phyloP scores from a whole-genome alignment of 75 land plant species.

The Picea glauca region DNA sequence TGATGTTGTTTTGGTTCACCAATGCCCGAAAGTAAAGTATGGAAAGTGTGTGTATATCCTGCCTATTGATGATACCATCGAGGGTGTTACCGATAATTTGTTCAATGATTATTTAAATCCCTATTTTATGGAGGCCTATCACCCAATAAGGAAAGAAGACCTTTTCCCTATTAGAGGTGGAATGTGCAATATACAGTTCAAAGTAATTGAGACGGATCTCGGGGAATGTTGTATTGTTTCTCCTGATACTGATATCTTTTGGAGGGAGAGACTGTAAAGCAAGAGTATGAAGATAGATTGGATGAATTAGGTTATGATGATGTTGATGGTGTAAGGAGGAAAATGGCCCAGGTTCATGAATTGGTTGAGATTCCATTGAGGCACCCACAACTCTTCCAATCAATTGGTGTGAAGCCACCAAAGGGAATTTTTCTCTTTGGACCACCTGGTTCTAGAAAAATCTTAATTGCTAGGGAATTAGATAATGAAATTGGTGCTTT shows the following conservation, averaged over 20 bases:
- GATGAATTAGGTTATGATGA: too few species aligned
- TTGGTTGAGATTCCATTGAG: conserved; percentile 22
- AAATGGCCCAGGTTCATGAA: too few species aligned
- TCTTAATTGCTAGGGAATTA: conserved; percentile 70
- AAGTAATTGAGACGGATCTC: conserved; percentile 72
- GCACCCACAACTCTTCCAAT: conserved; percentile 78
- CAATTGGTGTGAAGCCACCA: conserved; percentile 79
- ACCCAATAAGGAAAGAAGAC: conserved; percentile 72
- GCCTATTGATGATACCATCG: too few species aligned
- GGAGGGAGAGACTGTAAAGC: too few species aligned
- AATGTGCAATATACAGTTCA: conserved; percentile 80
- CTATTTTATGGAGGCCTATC: conserved; percentile 70
- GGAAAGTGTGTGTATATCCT: too few species aligned
- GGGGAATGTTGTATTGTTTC: conserved; percentile 14
- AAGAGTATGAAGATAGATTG: too few species aligned
- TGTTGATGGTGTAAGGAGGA: too few species aligned
- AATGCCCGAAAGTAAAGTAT: too few species aligned
- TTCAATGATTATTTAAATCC: background rate
- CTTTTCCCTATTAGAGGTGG: conserved; percentile 78
- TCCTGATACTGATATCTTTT: too few species aligned
- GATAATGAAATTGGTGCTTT: conserved; percentile 82
- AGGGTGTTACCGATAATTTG: too few species aligned
- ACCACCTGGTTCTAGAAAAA: conserved; percentile 84
- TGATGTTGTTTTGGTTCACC: too few species aligned
- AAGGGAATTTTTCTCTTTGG: conserved; percentile 79